Evolutionary conservation across 1,139 yeast genomes (phyloP).

Genomic region (Blastobotrys capitulatus): DNA sequence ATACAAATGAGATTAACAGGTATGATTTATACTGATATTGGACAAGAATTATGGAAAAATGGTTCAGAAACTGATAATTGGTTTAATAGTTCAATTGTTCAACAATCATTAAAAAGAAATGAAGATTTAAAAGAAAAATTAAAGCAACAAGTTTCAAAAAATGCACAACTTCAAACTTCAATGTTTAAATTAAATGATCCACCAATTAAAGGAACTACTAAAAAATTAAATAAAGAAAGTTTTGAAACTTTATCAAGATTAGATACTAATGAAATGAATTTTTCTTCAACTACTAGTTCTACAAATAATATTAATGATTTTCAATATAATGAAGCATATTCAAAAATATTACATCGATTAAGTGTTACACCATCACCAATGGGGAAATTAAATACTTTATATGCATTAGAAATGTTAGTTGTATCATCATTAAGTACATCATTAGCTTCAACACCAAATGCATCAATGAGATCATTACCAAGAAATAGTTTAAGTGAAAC

Average conservation of each 20-base stretch:
- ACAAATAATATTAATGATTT: conserved; percentile 13
- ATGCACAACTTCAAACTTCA: conserved; percentile 14
- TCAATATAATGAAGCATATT: conserved; percentile 28
- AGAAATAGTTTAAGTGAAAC: conserved; percentile 24
- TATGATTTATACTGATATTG: conserved; percentile 29
- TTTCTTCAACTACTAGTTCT: not conserved
- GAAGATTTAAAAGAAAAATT: conserved; percentile 16
- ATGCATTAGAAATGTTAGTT: conserved; percentile 30
- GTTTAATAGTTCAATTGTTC: conserved; percentile 25
- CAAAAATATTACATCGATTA: conserved; percentile 22
- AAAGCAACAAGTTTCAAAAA: conserved; percentile 18
- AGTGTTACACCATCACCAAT: conserved; percentile 30
- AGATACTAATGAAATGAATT: not conserved
- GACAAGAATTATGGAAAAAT: conserved; percentile 26
- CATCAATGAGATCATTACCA: conserved; percentile 18
- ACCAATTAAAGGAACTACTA: conserved; percentile 12
- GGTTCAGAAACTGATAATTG: conserved; percentile 33
- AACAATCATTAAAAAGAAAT: conserved; percentile 16
- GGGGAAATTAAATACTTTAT: conserved; percentile 26
- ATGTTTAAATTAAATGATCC: conserved; percentile 19
- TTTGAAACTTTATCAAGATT: conserved; percentile 9
- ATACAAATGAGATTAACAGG: conserved; percentile 29
- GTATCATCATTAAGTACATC: conserved; percentile 24
- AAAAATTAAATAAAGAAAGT: not conserved
- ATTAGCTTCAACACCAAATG: conserved; percentile 19